These are phyloP conservation scores for Aegilops speltoides DNA, from an alignment of 176 grass and related monocot species.

Conservation along the genomic window DNA sequence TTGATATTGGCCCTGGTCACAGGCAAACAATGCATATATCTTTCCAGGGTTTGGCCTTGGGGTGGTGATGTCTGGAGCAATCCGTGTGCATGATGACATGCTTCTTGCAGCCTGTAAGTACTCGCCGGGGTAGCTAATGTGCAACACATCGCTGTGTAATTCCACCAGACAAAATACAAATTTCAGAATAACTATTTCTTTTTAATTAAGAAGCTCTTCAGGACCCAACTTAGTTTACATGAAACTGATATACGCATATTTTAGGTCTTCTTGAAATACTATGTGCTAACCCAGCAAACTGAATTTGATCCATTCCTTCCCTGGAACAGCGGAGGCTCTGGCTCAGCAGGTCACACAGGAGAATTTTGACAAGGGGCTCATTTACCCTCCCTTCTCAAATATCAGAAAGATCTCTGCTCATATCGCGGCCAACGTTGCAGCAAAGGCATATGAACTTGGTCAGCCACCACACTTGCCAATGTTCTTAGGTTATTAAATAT, in stretches of 20 bases:
- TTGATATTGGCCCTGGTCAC: background rate
- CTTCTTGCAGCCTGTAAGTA: constrained; percentile 87
- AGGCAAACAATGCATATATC: constrained; percentile 89
- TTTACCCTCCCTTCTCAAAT: constrained; percentile 87
- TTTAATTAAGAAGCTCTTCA: background rate
- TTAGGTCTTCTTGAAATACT: background rate
- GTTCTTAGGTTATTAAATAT: background rate
- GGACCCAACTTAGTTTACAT: background rate
- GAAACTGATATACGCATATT: background rate
- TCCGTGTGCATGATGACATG: constrained; percentile 88
- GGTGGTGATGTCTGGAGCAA: constrained; percentile 84
- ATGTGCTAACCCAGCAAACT: background rate
- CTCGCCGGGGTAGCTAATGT: background rate
- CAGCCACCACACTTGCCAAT: background rate
- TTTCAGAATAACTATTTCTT: background rate
- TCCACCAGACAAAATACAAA: background rate
- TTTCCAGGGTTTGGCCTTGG: constrained; percentile 91
- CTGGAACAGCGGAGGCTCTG: constrained; percentile 74
- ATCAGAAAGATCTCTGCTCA: constrained; percentile 87
- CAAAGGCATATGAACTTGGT: constrained; percentile 93
- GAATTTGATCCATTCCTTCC: background rate
- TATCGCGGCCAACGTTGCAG: constrained; percentile 80
- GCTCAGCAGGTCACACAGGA: constrained; percentile 73
- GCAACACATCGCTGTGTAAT: background rate
- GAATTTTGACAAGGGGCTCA: constrained; percentile 65